phyloP scores from a whole-genome alignment of 805 yeast species.

The Candida gorgasii region DNA sequence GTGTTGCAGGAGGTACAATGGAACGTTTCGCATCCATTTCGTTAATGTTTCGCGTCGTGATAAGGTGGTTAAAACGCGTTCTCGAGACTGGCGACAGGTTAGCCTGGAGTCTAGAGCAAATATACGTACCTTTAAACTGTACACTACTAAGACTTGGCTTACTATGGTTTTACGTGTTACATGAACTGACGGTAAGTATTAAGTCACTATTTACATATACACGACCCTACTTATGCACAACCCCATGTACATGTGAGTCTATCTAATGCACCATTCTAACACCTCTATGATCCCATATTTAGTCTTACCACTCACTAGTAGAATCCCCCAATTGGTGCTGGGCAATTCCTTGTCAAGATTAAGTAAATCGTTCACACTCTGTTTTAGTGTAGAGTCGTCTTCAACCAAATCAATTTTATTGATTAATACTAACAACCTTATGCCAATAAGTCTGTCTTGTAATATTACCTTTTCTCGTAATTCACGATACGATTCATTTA shows the following conservation, averaged over 20 bases:
- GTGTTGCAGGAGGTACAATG: conserved; percentile 8
- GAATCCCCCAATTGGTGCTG: conserved; percentile 23
- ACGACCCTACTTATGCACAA: background rate
- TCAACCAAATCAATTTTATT: conserved; percentile 59
- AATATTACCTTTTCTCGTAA: conserved; percentile 56
- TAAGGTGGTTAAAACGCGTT: background rate
- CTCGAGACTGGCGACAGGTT: background rate
- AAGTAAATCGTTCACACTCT: conserved; percentile 14
- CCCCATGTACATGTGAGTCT: background rate
- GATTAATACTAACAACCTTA: conserved; percentile 64
- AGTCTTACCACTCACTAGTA: conserved; percentile 35
- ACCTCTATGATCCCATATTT: conserved; percentile 25
- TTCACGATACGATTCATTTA: conserved; percentile 66
- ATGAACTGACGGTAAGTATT: no score
- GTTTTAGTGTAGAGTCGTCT: conserved; percentile 18
- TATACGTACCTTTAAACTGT: background rate
- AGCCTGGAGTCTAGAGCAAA: background rate
- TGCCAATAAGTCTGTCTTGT: conserved; percentile 71
- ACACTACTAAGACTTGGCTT: background rate
- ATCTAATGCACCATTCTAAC: conserved; percentile 8
- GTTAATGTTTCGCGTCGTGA: background rate
- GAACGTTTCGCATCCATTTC: background rate
- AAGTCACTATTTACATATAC: background rate
- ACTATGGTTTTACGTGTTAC: background rate
- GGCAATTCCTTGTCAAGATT: conserved; percentile 21